These are phyloP conservation scores for Carex arenaria DNA, from an alignment of 202 grass and related monocot species.

Conservation along the genomic window DNA sequence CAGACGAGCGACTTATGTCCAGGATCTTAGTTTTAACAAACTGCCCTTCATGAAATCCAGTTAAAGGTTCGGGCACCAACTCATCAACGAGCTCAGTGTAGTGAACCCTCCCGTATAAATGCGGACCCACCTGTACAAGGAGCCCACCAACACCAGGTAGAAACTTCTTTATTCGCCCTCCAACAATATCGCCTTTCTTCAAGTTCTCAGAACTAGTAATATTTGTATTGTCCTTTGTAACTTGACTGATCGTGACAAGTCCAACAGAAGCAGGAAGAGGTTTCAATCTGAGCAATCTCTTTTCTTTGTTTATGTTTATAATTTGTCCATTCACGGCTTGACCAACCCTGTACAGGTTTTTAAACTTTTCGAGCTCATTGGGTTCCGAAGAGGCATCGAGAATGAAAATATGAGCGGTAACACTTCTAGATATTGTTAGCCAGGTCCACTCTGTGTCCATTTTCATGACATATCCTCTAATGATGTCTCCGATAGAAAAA, in stretches of 20 bases:
- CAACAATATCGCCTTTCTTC: slow-evolving; percentile 68
- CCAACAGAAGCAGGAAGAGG: neutral
- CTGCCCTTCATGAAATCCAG: slow-evolving; percentile 69
- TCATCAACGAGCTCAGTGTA: slow-evolving; percentile 90
- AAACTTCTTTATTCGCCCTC: slow-evolving; percentile 83
- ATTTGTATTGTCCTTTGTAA: slow-evolving; percentile 15
- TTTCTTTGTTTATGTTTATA: slow-evolving; percentile 62
- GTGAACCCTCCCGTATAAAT: slow-evolving; percentile 91
- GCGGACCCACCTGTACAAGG: slow-evolving; percentile 82
- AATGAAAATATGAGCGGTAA: slow-evolving; percentile 79
- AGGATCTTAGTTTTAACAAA: slow-evolving; percentile 95
- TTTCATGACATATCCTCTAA: slow-evolving; percentile 72
- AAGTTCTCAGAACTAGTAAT: slow-evolving; percentile 37
- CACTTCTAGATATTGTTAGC: slow-evolving; percentile 75
- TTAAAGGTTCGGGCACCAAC: slow-evolving; percentile 62
- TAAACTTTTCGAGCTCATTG: slow-evolving; percentile 61
- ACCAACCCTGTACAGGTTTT: slow-evolving; percentile 57
- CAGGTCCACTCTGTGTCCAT: slow-evolving; percentile 82
- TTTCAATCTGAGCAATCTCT: slow-evolving; percentile 68
- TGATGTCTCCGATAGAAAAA: slow-evolving; percentile 36
- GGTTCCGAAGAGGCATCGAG: slow-evolving; percentile 85
- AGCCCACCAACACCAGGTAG: slow-evolving; percentile 83
- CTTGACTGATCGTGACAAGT: slow-evolving; percentile 22
- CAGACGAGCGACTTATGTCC: slow-evolving; percentile 51
- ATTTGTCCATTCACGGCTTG: slow-evolving; percentile 59